Conservation (phyloP, 2,329 filamentous ascomycete species). For the Fusarium protoensiforme region DNA sequence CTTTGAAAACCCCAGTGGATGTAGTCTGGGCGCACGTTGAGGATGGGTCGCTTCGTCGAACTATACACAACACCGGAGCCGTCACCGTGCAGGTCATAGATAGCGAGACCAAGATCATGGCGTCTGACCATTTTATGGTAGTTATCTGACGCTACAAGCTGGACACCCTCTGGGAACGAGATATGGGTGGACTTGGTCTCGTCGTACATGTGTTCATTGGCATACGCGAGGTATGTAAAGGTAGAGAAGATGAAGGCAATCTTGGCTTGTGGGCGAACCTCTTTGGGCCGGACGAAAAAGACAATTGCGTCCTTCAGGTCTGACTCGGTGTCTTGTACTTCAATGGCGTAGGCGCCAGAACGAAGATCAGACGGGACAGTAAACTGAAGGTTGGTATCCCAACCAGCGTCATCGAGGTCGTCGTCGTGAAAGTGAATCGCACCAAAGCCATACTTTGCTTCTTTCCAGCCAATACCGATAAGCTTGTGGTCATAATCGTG, state of each 20-base stretch:
- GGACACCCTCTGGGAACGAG: constrained; percentile 36
- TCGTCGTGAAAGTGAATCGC: neutral
- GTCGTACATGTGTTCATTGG: constrained; percentile 52
- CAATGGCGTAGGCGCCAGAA: neutral
- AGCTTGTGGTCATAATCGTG: neutral
- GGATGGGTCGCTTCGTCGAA: constrained; percentile 47
- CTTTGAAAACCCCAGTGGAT: constrained; percentile 44
- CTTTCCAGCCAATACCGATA: neutral
- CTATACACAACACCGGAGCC: constrained; percentile 48
- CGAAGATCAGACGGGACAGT: neutral
- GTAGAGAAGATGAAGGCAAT: constrained; percentile 44
- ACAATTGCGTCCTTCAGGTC: constrained; percentile 42
- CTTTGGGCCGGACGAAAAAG: constrained; percentile 41
- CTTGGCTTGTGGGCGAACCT: constrained; percentile 5
- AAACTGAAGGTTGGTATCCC: neutral
- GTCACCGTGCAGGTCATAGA: constrained; percentile 52
- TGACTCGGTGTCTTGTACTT: neutral
- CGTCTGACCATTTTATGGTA: constrained; percentile 35
- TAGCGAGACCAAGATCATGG: constrained; percentile 49
- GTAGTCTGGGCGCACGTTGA: constrained; percentile 51
- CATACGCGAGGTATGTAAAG: constrained; percentile 52
- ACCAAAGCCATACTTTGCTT: neutral
- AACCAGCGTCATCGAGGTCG: neutral
- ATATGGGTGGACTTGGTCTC: constrained; percentile 38
- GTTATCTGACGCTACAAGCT: constrained; percentile 21